Conservation (phyloP, 2,329 filamentous ascomycete genomes). For the Xylariaceae sp. region DNA sequence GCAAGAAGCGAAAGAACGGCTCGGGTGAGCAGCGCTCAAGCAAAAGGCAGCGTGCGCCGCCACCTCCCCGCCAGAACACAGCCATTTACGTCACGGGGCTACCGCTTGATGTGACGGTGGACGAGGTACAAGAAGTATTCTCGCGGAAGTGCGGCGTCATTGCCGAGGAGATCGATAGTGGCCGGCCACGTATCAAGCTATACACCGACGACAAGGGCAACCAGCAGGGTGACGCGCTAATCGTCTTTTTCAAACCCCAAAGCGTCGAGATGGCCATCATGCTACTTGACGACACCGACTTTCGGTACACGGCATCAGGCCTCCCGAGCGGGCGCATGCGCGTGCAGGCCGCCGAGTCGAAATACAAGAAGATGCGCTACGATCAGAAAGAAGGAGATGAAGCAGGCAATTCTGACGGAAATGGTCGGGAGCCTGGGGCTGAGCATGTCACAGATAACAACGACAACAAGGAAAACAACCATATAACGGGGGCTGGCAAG, state of each 20-base stretch:
- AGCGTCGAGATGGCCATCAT: constrained; percentile 83
- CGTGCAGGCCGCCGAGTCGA: constrained; percentile 79
- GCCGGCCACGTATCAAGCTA: constrained; percentile 84
- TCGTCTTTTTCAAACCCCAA: constrained; percentile 93
- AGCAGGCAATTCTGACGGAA: constrained; percentile 10
- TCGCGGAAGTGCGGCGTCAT: constrained; percentile 82
- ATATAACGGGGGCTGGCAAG: constrained; percentile 39
- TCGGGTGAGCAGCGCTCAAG: constrained; percentile 37
- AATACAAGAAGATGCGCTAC: constrained; percentile 84
- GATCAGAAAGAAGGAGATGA: constrained; percentile 35
- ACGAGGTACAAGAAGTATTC: constrained; percentile 80
- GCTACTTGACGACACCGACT: constrained; percentile 75
- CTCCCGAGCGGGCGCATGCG: constrained; percentile 61
- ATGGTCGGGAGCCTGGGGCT: constrained; percentile 17
- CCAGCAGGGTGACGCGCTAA: constrained; percentile 88
- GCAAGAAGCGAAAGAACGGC: constrained; percentile 38
- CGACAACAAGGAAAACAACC: constrained; percentile 19
- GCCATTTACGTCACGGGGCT: constrained; percentile 89
- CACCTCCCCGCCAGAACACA: constrained; percentile 64
- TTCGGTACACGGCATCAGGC: constrained; percentile 56
- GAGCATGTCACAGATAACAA: constrained; percentile 8
- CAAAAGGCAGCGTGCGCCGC: constrained; percentile 45
- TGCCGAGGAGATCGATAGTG: constrained; percentile 87
- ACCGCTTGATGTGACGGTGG: constrained; percentile 68
- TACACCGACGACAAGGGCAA: constrained; percentile 75